Evolutionary conservation across 2,329 filamentous ascomycete species (phyloP).

Genomic region (Aspergillus clavatus): DNA sequence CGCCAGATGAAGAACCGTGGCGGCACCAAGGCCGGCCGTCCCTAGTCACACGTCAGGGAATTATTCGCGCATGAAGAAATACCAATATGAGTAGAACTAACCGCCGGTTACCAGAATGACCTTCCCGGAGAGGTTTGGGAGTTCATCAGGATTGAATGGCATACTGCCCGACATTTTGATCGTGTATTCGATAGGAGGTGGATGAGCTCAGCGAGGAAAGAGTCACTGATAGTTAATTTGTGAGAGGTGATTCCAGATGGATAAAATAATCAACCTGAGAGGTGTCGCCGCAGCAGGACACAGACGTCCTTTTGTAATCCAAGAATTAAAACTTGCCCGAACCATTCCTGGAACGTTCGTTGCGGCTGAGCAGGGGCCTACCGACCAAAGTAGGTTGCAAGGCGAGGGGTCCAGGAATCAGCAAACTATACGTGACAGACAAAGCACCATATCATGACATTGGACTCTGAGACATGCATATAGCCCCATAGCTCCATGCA

Average conservation of each 20-base stretch:
- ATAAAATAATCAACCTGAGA: background rate
- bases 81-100: background rate
- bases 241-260: background rate
- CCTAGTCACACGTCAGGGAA: conserved; percentile 3
- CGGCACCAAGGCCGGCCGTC: conserved; percentile 43
- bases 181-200: background rate
- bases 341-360: no score
- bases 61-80: background rate
- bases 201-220: background rate
- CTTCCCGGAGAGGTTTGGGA: background rate
- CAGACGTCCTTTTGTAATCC: no score
- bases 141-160: background rate
- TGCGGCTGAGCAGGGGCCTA: no score
- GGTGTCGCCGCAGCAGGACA: background rate
- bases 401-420: no score
- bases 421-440: no score
- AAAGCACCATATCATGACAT: no score
- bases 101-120: background rate
- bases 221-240: background rate
- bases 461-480: no score
- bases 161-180: background rate
- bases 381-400: no score
- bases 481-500: no score
- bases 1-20: conserved; percentile 36
- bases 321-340: no score